Base-by-base conservation (phyloP, 225 moss, liverwort and hornwort species). In the Ulota crispa region DNA sequence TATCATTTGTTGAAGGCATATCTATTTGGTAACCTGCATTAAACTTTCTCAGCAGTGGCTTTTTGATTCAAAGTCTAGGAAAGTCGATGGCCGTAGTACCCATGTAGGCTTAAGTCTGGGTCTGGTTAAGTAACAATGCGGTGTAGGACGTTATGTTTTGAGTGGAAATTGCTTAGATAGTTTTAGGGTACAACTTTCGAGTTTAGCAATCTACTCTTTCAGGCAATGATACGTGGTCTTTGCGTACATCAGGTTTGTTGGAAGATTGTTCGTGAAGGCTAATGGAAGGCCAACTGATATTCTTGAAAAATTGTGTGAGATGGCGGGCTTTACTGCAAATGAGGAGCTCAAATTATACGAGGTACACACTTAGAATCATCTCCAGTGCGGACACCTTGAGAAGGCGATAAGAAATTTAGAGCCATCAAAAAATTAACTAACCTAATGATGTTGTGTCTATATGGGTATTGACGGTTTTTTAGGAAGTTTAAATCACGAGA, bases 171-270 rank as follows among this genome's bases (percentile, higher is more conserved):
- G 14, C 11, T 76, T 76, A 72, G 72, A 28, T 73, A 76, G 47
- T 59, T 71, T 7, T 15, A 57, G 59, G 12, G 39, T 18, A 14
- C 59, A 43, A 72, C 23, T 68, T 63, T 63, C 32, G 69, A 62
- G 62, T 30, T 1, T 3, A 72, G 62, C 63, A 56, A 36, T 34
- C 68, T 30, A 28, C 13, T 37, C 27, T 77, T 7, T 59, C 64
- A 45, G 37, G 54, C 14, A 21, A n/a, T 55, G 45, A 78, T 53
- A 56, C 30, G 31, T 72, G 47, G 26, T 72, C 56, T 70, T 75
- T 66, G 19, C 57, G 28, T 62, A 30, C 60, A 67, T 70, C 83
- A 98, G 98, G 83, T 98, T 93, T 87, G 92, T 94, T 64, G 93
- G 92, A 54, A 89, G 86, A 70, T 73, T 82, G 34, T 88, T 81